Base-by-base conservation (phyloP, 73 alveolate genomes). In the Paramecium octaurelia region DNA sequence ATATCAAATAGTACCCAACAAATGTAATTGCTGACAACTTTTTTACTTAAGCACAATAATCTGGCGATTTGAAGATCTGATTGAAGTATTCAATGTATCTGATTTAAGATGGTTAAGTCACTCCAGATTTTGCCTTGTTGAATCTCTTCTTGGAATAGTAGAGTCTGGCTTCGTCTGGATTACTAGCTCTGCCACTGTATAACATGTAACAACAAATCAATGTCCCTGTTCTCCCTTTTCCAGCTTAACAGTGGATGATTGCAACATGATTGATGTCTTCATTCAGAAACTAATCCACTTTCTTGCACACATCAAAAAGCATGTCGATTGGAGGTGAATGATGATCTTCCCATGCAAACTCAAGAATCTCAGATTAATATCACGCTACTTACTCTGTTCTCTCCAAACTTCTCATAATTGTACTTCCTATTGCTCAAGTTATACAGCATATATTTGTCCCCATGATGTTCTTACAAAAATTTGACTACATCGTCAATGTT, bases 201-300 rank as follows among this genome's bases (percentile, higher is more conserved):
- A 96, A 42, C 48, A 98, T 69, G 59, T 96, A 96, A 44, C 98
- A 96, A 60, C 99, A 98, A 69, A 97, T 97, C 44, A 96, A 95
- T 2, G 99, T 95, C 24, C 99, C 99, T 42, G 99, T 97, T 48
- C 99, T 93, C 64, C 99, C 99, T 92, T 98, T 98, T n/a, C 99
- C 99, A 8, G 99, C 99, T 59, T 95, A 93, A 73, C 99, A 98
- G 80, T 98, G 98, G 21, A 98, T 97, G 7, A 93, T 98, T 10
- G 95, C 98, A 0, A 98, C 98, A 92, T 97, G 95, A n/a, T 89
- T 83, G 1, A 70, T 58, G 43, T 88, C 77, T 88, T 84, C 68
- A 64, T 68, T 85, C 38, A 97, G 93, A 86, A 85, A 96, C 14
- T 71, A 58, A 76, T 97, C 96, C 86, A 97, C 96, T 59, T 88